Evolutionary conservation across 352 stramenopile genomes (phyloP).

Genomic region (Phytophthora rubi): DNA sequence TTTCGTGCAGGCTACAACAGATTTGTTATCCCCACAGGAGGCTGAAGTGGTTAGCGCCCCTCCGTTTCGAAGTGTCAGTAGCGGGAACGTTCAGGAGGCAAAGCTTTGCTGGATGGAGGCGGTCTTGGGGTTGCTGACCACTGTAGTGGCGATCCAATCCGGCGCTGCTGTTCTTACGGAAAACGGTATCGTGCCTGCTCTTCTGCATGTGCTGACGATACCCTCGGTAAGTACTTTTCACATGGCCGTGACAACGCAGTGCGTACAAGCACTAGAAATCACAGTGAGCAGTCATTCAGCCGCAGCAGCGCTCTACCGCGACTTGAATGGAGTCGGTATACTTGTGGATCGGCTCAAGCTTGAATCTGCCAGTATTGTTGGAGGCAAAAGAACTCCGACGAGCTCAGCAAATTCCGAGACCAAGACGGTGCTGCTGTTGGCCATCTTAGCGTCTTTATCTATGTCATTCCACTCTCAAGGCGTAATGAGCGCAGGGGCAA

Average conservation of each 20-base stretch:
- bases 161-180: constrained; percentile 82
- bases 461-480: constrained; percentile 89
- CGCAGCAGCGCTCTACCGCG: constrained; percentile 75
- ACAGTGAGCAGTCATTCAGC: constrained; percentile 79
- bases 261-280: constrained; percentile 82
- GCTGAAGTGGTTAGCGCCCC: constrained; percentile 59
- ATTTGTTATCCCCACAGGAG: constrained; percentile 71
- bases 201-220: constrained; percentile 80
- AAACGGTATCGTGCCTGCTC: constrained; percentile 80
- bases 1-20: constrained; percentile 88
- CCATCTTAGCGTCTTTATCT: constrained; percentile 79
- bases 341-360: constrained; percentile 78
- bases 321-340: constrained; percentile 87
- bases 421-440: constrained; percentile 69
- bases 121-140: constrained; percentile 73
- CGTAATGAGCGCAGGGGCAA: constrained; percentile 87
- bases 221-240: constrained; percentile 65
- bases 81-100: constrained; percentile 43
- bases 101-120: constrained; percentile 85
- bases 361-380: constrained; percentile 51
- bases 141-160: constrained; percentile 79
- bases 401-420: constrained; percentile 46
- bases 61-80: constrained; percentile 58
- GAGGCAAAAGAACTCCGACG: constrained; percentile 10
- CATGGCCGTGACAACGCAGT: constrained; percentile 77